Evolutionary conservation across 345 rosid species (phyloP).

Genomic region (Hypericum androsaemum): DNA sequence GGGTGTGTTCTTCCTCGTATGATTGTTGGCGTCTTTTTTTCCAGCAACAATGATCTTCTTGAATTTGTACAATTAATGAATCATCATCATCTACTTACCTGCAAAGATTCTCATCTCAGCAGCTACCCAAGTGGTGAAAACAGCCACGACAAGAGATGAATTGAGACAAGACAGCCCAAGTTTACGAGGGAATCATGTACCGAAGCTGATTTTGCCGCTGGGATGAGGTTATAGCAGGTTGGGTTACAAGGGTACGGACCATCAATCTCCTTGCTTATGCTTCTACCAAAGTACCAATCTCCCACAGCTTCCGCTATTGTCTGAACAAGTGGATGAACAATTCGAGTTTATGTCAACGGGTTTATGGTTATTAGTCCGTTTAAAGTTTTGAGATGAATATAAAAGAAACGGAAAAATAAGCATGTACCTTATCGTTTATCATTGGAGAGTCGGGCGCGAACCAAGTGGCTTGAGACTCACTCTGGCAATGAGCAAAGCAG

Average conservation of each 20-base stretch:
- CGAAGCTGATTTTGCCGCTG: constrained; percentile 13
- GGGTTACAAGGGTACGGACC: constrained; percentile 71
- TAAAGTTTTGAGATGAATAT: too few species aligned
- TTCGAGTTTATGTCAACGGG: background rate
- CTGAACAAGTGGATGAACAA: constrained; percentile 23
- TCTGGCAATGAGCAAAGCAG: constrained; percentile 96
- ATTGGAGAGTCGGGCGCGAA: constrained; percentile 58
- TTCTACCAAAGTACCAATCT: constrained; percentile 78
- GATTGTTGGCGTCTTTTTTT: too few species aligned
- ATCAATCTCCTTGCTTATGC: constrained; percentile 43
- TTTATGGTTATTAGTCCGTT: background rate
- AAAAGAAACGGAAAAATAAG: background rate
- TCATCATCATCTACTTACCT: too few species aligned
- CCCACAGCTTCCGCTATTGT: constrained; percentile 79
- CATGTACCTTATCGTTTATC: constrained; percentile 52
- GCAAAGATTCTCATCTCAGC: too few species aligned
- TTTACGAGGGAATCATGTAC: constrained; percentile 11
- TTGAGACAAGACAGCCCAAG: too few species aligned
- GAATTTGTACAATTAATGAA: too few species aligned
- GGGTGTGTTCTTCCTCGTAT: too few species aligned
- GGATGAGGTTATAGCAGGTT: constrained; percentile 64
- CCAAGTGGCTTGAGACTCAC: constrained; percentile 85
- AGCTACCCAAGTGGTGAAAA: too few species aligned
- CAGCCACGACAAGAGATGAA: too few species aligned
- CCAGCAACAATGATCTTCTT: too few species aligned